A percentile compares a stretch with the other conserved stretches of the same genome.
Conservation (phyloP, 164 flowering plant genomes). For the Liriodendron chinense region DNA sequence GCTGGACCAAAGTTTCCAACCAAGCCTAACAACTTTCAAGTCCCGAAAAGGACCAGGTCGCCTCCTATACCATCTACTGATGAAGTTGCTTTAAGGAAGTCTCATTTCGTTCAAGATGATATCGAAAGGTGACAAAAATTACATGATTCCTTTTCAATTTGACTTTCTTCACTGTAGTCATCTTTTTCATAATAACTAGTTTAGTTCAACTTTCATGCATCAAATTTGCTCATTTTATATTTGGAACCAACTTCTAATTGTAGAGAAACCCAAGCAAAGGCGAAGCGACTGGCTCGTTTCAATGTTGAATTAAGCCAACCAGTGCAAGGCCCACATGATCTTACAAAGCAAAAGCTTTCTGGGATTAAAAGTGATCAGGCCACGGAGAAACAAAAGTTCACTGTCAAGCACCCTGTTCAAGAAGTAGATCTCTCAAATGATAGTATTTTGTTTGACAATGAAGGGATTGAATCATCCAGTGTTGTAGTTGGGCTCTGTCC, state of each 20-base stretch:
- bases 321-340: constrained; percentile 24
- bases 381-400: constrained; percentile 20
- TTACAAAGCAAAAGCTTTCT: constrained; percentile 27
- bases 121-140: constrained; percentile 27
- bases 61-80: constrained; percentile 42
- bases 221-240: not conserved
- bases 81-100: constrained; percentile 24
- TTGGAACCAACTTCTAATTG: constrained; percentile 3
- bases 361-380: constrained; percentile 29
- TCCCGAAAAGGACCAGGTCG: constrained; percentile 63
- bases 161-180: not conserved
- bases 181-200: not conserved
- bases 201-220: not conserved
- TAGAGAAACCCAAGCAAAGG: constrained; percentile 85
- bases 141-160: not conserved
- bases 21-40: constrained; percentile 21
- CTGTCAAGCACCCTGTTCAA: constrained; percentile 30
- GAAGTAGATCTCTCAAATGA: constrained; percentile 25
- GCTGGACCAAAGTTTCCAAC: constrained; percentile 14
- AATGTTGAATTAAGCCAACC: constrained; percentile 54
- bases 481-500: constrained; percentile 75
- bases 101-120: constrained; percentile 30
- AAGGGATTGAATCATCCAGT: constrained; percentile 41
- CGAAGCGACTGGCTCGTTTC: constrained; percentile 87
- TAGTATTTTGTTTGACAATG: constrained; percentile 40